Percentiles rank a stretch among this genome's conserved stretches.
phyloP scores from a whole-genome alignment of 1,284 basidiomycete species.

The Irpex sp. region DNA sequence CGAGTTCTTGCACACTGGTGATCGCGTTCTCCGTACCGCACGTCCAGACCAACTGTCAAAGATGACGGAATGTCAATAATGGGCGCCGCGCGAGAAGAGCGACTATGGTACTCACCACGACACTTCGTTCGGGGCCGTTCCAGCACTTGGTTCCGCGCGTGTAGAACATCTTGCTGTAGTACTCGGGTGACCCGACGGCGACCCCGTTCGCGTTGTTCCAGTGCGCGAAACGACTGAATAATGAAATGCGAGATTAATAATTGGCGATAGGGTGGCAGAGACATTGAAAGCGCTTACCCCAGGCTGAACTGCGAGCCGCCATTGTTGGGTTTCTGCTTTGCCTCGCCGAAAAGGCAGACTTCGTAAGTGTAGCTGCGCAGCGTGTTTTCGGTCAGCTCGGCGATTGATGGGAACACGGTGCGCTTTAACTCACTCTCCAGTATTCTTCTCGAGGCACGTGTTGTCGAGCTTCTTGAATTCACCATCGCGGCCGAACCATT shows the following conservation, averaged over 20 bases:
- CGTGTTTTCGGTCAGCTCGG: not conserved
- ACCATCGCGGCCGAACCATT: conserved; percentile 77
- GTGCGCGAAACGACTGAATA: conserved; percentile 62
- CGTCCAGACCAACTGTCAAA: conserved; percentile 64
- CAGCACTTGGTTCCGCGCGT: conserved; percentile 87
- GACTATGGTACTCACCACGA: conserved; percentile 49
- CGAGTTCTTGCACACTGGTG: conserved; percentile 82
- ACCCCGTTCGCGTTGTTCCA: conserved; percentile 68
- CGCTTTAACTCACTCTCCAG: conserved; percentile 74
- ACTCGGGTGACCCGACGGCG: conserved; percentile 60
- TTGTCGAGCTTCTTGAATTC: conserved; percentile 96
- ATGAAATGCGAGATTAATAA: not conserved
- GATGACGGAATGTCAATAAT: not conserved
- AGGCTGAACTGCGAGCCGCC: conserved; percentile 80
- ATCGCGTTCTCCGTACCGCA: conserved; percentile 89
- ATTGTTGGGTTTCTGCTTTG: conserved; percentile 85
- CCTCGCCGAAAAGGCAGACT: conserved; percentile 90
- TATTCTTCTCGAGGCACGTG: conserved; percentile 77
- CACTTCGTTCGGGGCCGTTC: conserved; percentile 91
- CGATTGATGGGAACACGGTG: not conserved
- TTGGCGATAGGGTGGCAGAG: not conserved
- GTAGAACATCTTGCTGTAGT: conserved; percentile 83
- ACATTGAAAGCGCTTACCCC: conserved; percentile 53
- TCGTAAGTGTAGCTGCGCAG: conserved; percentile 90
- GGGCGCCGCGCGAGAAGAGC: not conserved